Base-by-base conservation (phyloP, 345 rosid species). In the Gossypium raimondii region DNA sequence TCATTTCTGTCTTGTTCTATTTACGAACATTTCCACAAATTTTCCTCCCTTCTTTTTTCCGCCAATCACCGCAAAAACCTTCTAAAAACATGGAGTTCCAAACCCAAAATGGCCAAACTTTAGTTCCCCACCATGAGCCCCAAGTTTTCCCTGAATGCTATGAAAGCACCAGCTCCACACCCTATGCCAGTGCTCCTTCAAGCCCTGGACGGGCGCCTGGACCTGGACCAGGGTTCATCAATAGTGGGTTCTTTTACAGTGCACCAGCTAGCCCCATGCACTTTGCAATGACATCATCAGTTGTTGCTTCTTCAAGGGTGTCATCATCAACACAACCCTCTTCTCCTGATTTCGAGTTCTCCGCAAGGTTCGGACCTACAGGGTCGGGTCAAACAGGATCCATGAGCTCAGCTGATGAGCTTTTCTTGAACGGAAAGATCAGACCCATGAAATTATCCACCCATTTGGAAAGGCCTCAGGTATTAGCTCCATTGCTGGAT, bases 191-290 rank as follows among this genome's bases (percentile, higher is more conserved):
- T 64, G 99, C 98, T n/a, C 99, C 99, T 27, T 95, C 99, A 0
- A 93, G 98, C 77, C 99, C 99, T 24, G 92, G 27, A 38, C 90
- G 94, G 22, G 77, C 76, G 24, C 60, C 24, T 0, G 22, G 24
- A 55, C 45, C 77, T 8, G 24, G 58, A 9, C 27, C 27, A 0
- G 29, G 62, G 12, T 58, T 58, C 62, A 58, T 58, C 16, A 11
- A 58, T 25, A 76, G 86, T 0, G 90, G 97, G 14, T 95, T 89
- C 76, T 95, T 83, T 79, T 92, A 89, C 84, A 95, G 99, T 70
- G 93, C 96, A 24, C 99, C 99, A 0, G 87, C 98, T 0, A 92
- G 98, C 75, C 99, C 99, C 9, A 95, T 90, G 94, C 98, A 95
- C 74, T 95, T 89, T 76, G 82, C 89, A 34, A 69, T 92, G 0